Conservation (phyloP, 768 basidiomycete genomes). For the Xerocomellus amylosporus region DNA sequence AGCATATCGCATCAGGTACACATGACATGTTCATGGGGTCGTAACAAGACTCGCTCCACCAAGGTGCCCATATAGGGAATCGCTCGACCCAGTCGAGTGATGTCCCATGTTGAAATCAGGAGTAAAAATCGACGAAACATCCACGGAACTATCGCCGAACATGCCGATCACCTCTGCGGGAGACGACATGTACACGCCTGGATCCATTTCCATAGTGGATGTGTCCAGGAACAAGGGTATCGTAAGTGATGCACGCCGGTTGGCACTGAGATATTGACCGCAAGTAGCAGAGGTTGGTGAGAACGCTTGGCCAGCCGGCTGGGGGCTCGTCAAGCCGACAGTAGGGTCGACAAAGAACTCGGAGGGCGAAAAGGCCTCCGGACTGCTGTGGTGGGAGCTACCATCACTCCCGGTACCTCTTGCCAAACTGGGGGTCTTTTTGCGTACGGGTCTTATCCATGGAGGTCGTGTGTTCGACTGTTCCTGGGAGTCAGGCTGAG, state of each 20-base stretch:
- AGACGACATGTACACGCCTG: slow-evolving; percentile 50
- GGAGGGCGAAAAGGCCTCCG: slow-evolving; percentile 61
- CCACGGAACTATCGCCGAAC: slow-evolving; percentile 45
- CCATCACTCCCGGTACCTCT: slow-evolving; percentile 44
- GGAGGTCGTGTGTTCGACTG: slow-evolving; percentile 60
- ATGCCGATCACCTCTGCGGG: slow-evolving; percentile 60
- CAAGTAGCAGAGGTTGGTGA: slow-evolving; percentile 20
- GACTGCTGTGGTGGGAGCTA: slow-evolving; percentile 49
- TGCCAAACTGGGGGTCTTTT: slow-evolving; percentile 57
- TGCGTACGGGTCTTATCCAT: slow-evolving; percentile 87
- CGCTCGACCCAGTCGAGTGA: slow-evolving; percentile 24
- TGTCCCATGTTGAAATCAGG: slow-evolving; percentile 31
- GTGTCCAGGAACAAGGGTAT: slow-evolving; percentile 30
- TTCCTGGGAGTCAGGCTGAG: slow-evolving; percentile 48
- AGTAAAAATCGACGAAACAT: slow-evolving; percentile 34
- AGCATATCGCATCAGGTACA: not conserved
- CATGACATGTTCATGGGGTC: slow-evolving; percentile 21
- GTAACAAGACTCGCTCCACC: slow-evolving; percentile 24
- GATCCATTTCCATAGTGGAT: slow-evolving; percentile 47
- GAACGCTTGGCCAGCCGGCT: slow-evolving; percentile 23
- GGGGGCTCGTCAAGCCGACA: slow-evolving; percentile 21
- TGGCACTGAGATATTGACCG: slow-evolving; percentile 24
- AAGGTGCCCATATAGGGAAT: slow-evolving; percentile 29
- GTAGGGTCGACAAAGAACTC: slow-evolving; percentile 60
- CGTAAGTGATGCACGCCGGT: slow-evolving; percentile 24